Conservation (phyloP, 1,284 basidiomycete genomes). For the Irpex sp. region DNA sequence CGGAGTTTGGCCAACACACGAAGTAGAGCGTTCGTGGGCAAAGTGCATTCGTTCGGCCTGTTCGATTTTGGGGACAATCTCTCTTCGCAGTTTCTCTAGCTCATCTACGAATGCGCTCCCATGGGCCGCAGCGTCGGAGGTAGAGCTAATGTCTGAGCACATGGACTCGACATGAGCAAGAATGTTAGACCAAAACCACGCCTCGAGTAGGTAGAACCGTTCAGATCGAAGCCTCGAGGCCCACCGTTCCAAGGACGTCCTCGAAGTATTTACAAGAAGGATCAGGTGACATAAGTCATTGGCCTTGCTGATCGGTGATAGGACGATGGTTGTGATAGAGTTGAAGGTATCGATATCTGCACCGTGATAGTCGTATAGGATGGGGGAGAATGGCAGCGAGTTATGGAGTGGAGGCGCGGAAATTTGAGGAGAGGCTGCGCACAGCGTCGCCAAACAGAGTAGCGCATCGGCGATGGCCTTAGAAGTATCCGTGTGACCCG, state of each 20-base stretch:
- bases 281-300: background rate
- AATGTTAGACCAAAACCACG: slow-evolving; percentile 49
- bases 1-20: slow-evolving; percentile 1
- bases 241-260: slow-evolving; percentile 25
- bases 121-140: slow-evolving; percentile 9
- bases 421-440: slow-evolving; percentile 17
- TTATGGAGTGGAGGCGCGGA: slow-evolving; percentile 1
- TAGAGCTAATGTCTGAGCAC: slow-evolving; percentile 15
- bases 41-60: slow-evolving; percentile 46
- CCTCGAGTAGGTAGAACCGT: slow-evolving; percentile 39
- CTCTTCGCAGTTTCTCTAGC: slow-evolving; percentile 31
- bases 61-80: slow-evolving; percentile 45
- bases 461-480: slow-evolving; percentile 26
- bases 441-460: slow-evolving; percentile 26
- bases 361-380: slow-evolving; percentile 26
- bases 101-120: slow-evolving; percentile 17
- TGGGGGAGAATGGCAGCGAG: slow-evolving; percentile 14
- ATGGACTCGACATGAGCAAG: slow-evolving; percentile 43
- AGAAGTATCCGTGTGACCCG: slow-evolving; percentile 8
- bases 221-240: slow-evolving; percentile 32
- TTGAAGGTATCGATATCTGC: slow-evolving; percentile 29
- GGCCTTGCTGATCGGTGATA: background rate
- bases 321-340: slow-evolving; percentile 19
- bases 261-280: background rate
- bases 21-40: slow-evolving; percentile 12